Evolutionary conservation across 2,329 filamentous ascomycete species (phyloP), one percentile per base, ranked within the genome.

Genomic region (Aspergillus sp.): DNA sequence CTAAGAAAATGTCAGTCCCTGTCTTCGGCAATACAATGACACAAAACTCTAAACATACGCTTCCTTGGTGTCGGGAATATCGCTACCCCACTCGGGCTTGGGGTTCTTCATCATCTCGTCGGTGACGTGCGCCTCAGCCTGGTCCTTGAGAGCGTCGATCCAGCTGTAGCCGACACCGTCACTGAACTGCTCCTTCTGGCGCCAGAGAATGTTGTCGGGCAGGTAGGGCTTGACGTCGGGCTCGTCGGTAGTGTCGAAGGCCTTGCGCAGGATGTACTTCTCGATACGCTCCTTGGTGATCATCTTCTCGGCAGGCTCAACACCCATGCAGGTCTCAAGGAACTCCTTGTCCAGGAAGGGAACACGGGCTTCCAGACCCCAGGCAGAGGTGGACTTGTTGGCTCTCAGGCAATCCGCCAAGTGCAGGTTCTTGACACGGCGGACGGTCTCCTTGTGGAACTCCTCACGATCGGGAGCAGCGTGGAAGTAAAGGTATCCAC

Each of bases 81-180:
- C 96, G 71, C 81, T 80, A 54, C 92, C 94, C 96, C 96, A 99
- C 78, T 97, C 92, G 12, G 91, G 87, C 85, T 97, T 97, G 65
- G 95, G 94, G 86, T 96, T 94, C 85, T 93, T 92, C 90, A 98
- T 92, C 88, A 96, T 93, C 84, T 98, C 94, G 74, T 99, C 94
- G 17, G 91, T 96, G 58, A 99, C 90, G 59, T 95, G 87, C 66
- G 88, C 78, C 80, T 96, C 92, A 36, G 95, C 95, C 72, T 90
- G 91, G 79, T 98, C 95, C 85, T 97, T 98, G 71, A 99, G 87
- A 6, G 89, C 91, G 74, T 99, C 95, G 74, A 99, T 99, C 95
- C 95, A 99, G 65, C 95, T 93, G 81, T 99, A 99, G 60, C 95
- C 95, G 60, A 99, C 95, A 76, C 95, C 96, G 72, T 99, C 96